A percentile compares a stretch with the other conserved stretches of the same genome.
Evolutionary conservation across 179 eudicot species (phyloP).

Genomic region (Sideroxylon spinosum): DNA sequence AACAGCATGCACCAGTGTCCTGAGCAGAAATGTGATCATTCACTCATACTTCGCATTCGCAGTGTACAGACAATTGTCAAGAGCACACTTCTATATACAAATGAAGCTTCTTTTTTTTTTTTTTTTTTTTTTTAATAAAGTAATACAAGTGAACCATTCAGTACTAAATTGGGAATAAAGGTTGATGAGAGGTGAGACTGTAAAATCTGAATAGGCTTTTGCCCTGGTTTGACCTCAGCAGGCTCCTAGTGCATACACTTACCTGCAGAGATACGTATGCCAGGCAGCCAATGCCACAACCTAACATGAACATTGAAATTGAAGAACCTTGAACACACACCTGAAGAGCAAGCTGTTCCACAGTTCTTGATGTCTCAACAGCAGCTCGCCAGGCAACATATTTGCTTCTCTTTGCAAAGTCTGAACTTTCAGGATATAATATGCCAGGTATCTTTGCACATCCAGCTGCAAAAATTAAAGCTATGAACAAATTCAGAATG

Average conservation of each 20-base stretch:
- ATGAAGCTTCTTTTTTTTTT: too few relatives aligned
- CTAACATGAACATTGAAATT: not conserved
- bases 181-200: not conserved
- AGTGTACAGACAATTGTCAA: too few relatives aligned
- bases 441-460: slow-evolving; percentile 64
- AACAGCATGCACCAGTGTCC: not conserved
- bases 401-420: slow-evolving; percentile 66
- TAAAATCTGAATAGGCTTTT: not conserved
- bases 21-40: not conserved
- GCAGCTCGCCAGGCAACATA: slow-evolving; percentile 76
- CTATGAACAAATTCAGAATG: slow-evolving; percentile 20
- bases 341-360: slow-evolving; percentile 93
- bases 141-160: not conserved
- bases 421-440: slow-evolving; percentile 68
- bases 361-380: slow-evolving; percentile 64
- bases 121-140: too few relatives aligned
- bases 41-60: not conserved
- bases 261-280: not conserved
- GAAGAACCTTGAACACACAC: slow-evolving; percentile 30
- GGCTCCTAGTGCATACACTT: not conserved
- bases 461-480: slow-evolving; percentile 56
- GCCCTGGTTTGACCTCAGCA: not conserved
- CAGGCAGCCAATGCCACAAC: not conserved
- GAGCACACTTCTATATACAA: too few relatives aligned
- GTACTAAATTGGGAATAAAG: not conserved